Evolutionary conservation across 352 stramenopile species (phyloP).

Genomic region (Globisporangium heterothallicum): DNA sequence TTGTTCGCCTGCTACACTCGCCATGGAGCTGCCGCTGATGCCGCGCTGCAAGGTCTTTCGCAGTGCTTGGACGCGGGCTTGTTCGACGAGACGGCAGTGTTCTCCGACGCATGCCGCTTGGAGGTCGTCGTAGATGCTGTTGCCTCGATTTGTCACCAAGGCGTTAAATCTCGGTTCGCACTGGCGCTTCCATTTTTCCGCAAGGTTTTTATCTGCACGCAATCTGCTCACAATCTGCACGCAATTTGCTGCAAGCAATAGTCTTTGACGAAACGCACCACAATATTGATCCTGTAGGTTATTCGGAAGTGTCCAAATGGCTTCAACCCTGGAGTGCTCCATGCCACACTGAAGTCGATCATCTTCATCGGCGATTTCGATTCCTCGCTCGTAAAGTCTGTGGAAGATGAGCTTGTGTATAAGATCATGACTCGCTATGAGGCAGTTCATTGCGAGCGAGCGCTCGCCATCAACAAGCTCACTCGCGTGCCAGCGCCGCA

Average conservation of each 20-base stretch:
- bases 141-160: slow-evolving; percentile 74
- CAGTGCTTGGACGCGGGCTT: slow-evolving; percentile 56
- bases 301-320: slow-evolving; percentile 37
- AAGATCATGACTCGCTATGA: slow-evolving; percentile 75
- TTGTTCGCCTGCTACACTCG: slow-evolving; percentile 72
- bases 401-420: slow-evolving; percentile 67
- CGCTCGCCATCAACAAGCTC: slow-evolving; percentile 11
- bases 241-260: too few relatives aligned
- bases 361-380: slow-evolving; percentile 80
- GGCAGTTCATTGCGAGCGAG: slow-evolving; percentile 21
- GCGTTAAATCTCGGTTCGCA: slow-evolving; percentile 60
- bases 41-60: slow-evolving; percentile 40
- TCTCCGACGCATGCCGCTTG: slow-evolving; percentile 35
- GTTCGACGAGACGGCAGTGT: slow-evolving; percentile 29
- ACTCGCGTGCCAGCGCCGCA: slow-evolving; percentile 3
- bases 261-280: not conserved
- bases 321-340: slow-evolving; percentile 46
- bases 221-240: not conserved
- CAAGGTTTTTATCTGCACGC: slow-evolving; percentile 31
- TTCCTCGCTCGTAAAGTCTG: slow-evolving; percentile 43
- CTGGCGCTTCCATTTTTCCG: slow-evolving; percentile 57
- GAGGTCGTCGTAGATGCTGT: slow-evolving; percentile 59
- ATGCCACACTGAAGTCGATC: slow-evolving; percentile 60
- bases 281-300: slow-evolving; percentile 21
- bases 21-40: slow-evolving; percentile 50